Evolutionary conservation across 768 basidiomycete species (phyloP), one percentile per base, ranked within the genome.

Genomic region (Naganishia onofrii): DNA sequence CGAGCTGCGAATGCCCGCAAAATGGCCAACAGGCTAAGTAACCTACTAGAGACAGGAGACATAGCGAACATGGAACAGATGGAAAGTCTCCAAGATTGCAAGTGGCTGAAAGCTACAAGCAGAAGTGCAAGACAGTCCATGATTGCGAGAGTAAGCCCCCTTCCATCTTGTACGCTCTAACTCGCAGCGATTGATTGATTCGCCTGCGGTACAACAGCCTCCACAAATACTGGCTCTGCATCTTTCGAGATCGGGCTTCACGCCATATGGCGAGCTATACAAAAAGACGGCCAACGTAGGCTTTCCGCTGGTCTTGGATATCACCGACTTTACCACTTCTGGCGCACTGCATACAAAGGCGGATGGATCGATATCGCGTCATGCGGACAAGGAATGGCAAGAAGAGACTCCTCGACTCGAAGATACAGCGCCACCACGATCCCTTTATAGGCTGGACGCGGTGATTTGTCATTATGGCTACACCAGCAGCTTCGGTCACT

Each of bases 401-500:
- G 34, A 54, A 34, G 52, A 34, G 21, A 34, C 38, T 13, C 26
- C 64, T 29, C 69, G 23, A 7, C 34, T 26, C 29, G 29, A 28
- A 23, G 55, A 55, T 7, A 57, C 28, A 13, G 36, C 38, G 12
- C 67, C 71, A 2, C 63, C 71, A 46, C 15, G 87, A 54, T 88
- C 87, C n/a, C 83, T 94, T 42, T 98, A 98, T 80, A 87, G 93
- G 55, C 86, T 98, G 42, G 81, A 88, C 1, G 88, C 91, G 12
- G 88, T 91, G 34, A 93, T 98, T 19, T 92, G 92, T 74, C 95
- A 98, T 80, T 95, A 88, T 77, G 95, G 95, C 17, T 80, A 77
- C 60, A 87, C 88, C 66, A 93, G 96, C 77, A 89, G 89, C 4
- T 94, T 90, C 77, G 95, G 95, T 6, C 95, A 99, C 78, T 99